Conservation (phyloP, 176 grass and related monocot genomes). For the Musa acuminata region DNA sequence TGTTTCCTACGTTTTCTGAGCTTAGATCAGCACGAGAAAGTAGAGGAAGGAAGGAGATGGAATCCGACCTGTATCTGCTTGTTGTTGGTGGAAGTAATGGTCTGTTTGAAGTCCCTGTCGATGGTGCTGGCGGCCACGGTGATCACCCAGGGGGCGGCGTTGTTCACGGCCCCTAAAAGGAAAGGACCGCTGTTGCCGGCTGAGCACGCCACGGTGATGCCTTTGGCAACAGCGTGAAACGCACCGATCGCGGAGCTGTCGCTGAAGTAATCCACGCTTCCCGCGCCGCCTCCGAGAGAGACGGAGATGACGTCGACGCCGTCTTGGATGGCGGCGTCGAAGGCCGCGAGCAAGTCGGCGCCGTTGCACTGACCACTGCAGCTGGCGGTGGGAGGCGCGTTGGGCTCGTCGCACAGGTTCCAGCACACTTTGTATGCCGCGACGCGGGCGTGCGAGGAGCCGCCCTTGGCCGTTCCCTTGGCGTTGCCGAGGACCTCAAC, state of each 20-base stretch:
- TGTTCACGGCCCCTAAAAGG: not conserved
- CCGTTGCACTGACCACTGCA: not conserved
- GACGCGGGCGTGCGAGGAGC: slow-evolving; percentile 5
- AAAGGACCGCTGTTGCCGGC: not conserved
- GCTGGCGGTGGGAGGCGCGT: not conserved
- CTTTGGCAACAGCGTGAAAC: slow-evolving; percentile 6
- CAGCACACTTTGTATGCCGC: slow-evolving; percentile 22
- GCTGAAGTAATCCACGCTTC: not conserved
- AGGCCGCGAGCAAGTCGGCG: slow-evolving; percentile 7
- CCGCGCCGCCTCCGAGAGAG: slow-evolving; percentile 7
- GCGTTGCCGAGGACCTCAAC: not conserved
- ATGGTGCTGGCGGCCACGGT: too few relatives aligned
- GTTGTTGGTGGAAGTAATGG: not conserved
- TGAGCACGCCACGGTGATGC: slow-evolving; percentile 6
- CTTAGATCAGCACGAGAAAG: too few relatives aligned
- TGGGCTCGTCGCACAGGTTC: not conserved
- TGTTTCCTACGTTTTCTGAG: too few relatives aligned
- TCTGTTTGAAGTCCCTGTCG: too few relatives aligned
- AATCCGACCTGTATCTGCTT: not conserved
- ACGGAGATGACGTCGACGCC: slow-evolving; percentile 11
- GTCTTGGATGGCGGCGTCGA: slow-evolving; percentile 9
- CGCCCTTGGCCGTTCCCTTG: slow-evolving; percentile 13
- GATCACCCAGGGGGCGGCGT: too few relatives aligned
- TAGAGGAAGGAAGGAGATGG: not conserved
- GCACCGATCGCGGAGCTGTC: not conserved